Conservation (phyloP, 2,329 filamentous ascomycete species). For the Aspergillus unguis region DNA sequence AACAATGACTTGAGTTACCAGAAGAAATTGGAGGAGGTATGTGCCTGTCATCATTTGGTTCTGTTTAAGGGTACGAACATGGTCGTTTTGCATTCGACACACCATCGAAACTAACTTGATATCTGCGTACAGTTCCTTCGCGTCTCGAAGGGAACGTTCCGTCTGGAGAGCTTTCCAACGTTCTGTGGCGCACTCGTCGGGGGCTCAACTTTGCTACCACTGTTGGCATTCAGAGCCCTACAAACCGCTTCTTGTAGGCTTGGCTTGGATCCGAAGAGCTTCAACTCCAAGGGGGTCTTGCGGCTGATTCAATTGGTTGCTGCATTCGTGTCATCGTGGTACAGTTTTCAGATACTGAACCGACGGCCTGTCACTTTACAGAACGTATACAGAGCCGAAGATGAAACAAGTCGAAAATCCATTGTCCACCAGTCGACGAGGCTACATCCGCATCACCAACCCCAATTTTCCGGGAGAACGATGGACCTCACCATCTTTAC, state of each 20-base stretch:
- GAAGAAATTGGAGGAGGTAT: conserved; percentile 38
- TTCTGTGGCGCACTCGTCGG: conserved; percentile 53
- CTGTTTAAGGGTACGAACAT: conserved; percentile 9
- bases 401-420: conserved; percentile 9
- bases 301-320: conserved; percentile 42
- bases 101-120: neutral
- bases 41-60: conserved; percentile 13
- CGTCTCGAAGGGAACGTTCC: conserved; percentile 40
- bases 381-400: conserved; percentile 6
- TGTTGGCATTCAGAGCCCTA: conserved; percentile 26
- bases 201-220: conserved; percentile 49
- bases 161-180: conserved; percentile 49
- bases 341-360: conserved; percentile 51
- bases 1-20: conserved; percentile 28
- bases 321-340: conserved; percentile 48
- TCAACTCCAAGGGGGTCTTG: conserved; percentile 16
- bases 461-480: conserved; percentile 63
- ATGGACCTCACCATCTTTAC: conserved; percentile 81
- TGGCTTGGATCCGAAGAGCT: conserved; percentile 17
- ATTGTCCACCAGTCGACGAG: conserved; percentile 5
- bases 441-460: conserved; percentile 18
- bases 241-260: conserved; percentile 21
- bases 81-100: neutral
- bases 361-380: conserved; percentile 26
- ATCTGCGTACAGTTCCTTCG: conserved; percentile 33